phyloP scores from a whole-genome alignment of 306 rosid species.

The Vicia sativa region DNA sequence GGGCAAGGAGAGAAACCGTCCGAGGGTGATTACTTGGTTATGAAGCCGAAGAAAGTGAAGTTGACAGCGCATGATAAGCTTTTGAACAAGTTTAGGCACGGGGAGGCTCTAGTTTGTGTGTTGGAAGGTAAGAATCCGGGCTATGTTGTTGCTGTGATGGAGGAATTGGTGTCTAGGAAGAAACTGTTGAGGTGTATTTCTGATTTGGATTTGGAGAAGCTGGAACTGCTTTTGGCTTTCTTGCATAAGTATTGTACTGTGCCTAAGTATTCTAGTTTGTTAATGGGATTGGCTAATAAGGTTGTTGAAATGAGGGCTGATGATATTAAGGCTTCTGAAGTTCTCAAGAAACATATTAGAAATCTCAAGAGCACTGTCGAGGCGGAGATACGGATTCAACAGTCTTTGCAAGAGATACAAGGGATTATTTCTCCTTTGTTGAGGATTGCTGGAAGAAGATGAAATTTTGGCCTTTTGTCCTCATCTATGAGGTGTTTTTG shows the following conservation, averaged over 20 bases:
- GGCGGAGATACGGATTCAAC: slow-evolving; percentile 78
- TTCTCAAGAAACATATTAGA: slow-evolving; percentile 52
- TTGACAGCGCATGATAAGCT: slow-evolving; percentile 70
- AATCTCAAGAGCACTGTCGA: slow-evolving; percentile 76
- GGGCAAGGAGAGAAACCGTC: slow-evolving; percentile 85
- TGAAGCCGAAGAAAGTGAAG: slow-evolving; percentile 60
- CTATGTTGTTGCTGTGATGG: slow-evolving; percentile 81
- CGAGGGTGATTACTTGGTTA: slow-evolving; percentile 64
- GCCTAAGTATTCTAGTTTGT: slow-evolving; percentile 64
- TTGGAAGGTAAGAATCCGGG: slow-evolving; percentile 67
- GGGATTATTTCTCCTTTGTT: slow-evolving; percentile 85
- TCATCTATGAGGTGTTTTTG: slow-evolving; percentile 25
- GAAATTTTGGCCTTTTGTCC: slow-evolving; percentile 31
- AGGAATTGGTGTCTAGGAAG: slow-evolving; percentile 83
- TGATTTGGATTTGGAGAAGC: slow-evolving; percentile 67
- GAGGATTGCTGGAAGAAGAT: slow-evolving; percentile 78
- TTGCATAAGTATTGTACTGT: slow-evolving; percentile 62
- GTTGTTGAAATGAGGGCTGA: slow-evolving; percentile 69
- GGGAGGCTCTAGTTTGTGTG: slow-evolving; percentile 73
- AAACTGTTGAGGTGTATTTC: slow-evolving; percentile 63
- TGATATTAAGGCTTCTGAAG: slow-evolving; percentile 59
- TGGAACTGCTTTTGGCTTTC: slow-evolving; percentile 59
- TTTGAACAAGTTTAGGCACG: slow-evolving; percentile 84
- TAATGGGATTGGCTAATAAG: slow-evolving; percentile 73
- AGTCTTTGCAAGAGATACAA: slow-evolving; percentile 73